Percentiles rank a stretch among this genome's conserved stretches.
These are phyloP conservation scores for Ramaria sp. DNA, from an alignment of 768 basidiomycete genomes.

Conservation along the genomic window DNA sequence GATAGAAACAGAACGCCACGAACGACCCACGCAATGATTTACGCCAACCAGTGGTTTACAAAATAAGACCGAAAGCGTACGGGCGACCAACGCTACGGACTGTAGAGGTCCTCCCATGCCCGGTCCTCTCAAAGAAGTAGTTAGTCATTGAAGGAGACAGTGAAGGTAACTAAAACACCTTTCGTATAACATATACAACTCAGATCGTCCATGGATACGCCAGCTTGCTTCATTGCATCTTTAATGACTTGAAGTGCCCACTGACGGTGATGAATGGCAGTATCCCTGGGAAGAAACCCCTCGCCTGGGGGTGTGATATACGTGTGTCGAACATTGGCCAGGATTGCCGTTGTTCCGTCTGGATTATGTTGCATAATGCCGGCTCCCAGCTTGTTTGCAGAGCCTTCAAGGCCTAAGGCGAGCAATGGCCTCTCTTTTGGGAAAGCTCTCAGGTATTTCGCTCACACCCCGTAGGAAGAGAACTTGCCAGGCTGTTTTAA, in stretches of 20 bases:
- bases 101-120: conserved; percentile 98
- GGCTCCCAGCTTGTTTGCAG: conserved; percentile 94
- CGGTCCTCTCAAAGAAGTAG: conserved; percentile 52
- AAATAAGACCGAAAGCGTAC: conserved; percentile 81
- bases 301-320: conserved; percentile 98
- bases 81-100: conserved; percentile 87
- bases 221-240: conserved; percentile 60
- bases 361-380: conserved; percentile 80
- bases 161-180: conserved; percentile 36
- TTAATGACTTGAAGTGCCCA: conserved; percentile 81
- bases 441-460: not conserved
- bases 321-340: conserved; percentile 94
- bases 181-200: conserved; percentile 98
- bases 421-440: conserved; percentile 55
- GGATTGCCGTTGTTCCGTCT: conserved; percentile 62
- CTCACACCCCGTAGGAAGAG: not conserved
- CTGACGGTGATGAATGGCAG: conserved; percentile 90
- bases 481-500: not conserved
- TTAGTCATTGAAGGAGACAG: not conserved
- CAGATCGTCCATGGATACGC: conserved; percentile 61
- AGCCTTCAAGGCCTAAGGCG: conserved; percentile 95
- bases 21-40: conserved; percentile 99
- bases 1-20: conserved; percentile 21
- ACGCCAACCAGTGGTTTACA: conserved; percentile 90
- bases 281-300: conserved; percentile 93